Evolutionary conservation across 129 eudicot species (phyloP).

Genomic region (Flaveria bidentis): DNA sequence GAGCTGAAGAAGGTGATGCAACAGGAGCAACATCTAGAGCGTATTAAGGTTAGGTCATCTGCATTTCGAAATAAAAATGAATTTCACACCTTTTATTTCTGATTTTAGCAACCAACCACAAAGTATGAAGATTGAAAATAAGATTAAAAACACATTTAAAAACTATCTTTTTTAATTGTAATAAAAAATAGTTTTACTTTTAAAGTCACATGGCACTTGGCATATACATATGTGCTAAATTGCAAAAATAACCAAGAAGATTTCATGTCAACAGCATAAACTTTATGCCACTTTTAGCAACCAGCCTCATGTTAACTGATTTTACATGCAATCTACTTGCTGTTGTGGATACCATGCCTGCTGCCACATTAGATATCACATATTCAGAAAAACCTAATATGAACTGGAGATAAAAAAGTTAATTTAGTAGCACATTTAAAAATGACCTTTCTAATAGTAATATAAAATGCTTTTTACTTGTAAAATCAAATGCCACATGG

Average conservation of each 20-base stretch:
- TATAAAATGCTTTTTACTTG: not conserved
- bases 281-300: too few species aligned
- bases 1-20: conserved; percentile 84
- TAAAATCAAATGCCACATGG: not conserved
- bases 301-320: too few species aligned
- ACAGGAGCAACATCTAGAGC: conserved; percentile 85
- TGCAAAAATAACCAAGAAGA: too few species aligned
- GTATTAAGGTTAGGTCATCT: conserved; percentile 59
- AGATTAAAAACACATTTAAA: not conserved
- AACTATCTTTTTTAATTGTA: too few species aligned
- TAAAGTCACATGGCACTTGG: not conserved
- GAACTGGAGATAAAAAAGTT: not conserved
- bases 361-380: too few species aligned
- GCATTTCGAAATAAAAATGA: not conserved
- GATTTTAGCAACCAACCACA: not conserved
- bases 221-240: not conserved
- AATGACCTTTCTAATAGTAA: not conserved
- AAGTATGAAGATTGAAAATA: not conserved
- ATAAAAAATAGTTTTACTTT: not conserved
- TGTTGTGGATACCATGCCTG: too few species aligned
- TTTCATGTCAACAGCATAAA: too few species aligned
- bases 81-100: not conserved
- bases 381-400: not conserved
- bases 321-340: too few species aligned
- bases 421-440: not conserved